Percentiles rank a stretch among this genome's conserved stretches.
Conservation (phyloP, 129 eudicot genomes). For the Chrysanthemum seticuspe region DNA sequence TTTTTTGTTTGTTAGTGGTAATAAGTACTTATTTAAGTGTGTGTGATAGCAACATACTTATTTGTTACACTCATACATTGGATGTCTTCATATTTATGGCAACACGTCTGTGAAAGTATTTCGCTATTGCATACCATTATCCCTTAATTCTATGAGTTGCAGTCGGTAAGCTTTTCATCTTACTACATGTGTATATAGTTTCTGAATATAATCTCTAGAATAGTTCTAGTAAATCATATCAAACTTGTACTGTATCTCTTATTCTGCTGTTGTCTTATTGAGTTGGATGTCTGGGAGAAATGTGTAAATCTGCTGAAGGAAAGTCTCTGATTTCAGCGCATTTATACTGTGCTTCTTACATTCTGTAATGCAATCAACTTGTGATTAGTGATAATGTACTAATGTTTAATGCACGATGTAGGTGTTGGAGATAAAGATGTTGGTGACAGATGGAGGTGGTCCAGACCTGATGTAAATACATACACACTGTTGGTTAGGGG, state of each 20-base stretch:
- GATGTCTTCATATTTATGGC: no score
- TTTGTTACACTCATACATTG: no score
- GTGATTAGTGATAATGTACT: background rate
- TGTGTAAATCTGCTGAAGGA: no score
- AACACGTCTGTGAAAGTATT: background rate
- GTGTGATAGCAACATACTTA: no score
- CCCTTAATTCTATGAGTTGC: background rate
- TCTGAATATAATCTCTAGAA: background rate
- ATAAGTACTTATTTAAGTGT: no score
- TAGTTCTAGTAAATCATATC: no score
- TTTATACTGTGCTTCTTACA: background rate
- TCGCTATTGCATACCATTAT: no score
- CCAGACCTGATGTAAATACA: constrained; percentile 83
- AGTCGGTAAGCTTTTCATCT: background rate
- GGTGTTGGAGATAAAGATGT: constrained; percentile 50
- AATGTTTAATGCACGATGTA: constrained; percentile 32
- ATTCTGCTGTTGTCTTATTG: no score
- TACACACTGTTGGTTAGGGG: constrained; percentile 65
- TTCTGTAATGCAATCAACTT: background rate
- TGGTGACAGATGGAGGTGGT: constrained; percentile 83
- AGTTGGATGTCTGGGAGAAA: no score
- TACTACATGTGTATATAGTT: background rate
- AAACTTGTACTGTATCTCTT: no score
- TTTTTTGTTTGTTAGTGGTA: no score
- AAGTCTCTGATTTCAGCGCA: no score